Evolutionary conservation across 1,284 basidiomycete genomes (phyloP).

Genomic region (Irpex sp.): DNA sequence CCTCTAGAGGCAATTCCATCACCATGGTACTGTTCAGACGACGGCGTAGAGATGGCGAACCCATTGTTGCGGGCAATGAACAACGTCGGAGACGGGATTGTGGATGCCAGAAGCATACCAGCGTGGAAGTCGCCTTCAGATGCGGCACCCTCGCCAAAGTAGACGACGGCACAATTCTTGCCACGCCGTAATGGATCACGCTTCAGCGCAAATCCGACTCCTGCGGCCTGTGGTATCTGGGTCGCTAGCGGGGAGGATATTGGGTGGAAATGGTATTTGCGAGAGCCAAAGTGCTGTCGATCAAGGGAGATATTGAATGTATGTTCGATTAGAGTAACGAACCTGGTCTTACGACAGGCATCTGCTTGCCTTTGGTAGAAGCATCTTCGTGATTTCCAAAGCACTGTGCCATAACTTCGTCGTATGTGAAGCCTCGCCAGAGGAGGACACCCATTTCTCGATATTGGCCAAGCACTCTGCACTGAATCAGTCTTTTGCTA

Average conservation of each 20-base stretch:
- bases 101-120: constrained; percentile 74
- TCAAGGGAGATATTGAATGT: neutral
- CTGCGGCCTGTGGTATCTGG: constrained; percentile 94
- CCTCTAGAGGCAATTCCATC: constrained; percentile 93
- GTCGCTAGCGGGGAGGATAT: constrained; percentile 94
- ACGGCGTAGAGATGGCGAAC: constrained; percentile 93
- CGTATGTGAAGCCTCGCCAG: constrained; percentile 79
- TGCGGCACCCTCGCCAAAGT: constrained; percentile 85
- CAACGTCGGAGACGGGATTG: constrained; percentile 67
- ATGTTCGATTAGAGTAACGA: neutral
- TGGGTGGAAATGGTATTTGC: constrained; percentile 84
- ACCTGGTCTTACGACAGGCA: constrained; percentile 66
- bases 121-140: constrained; percentile 81
- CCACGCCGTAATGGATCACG: constrained; percentile 71
- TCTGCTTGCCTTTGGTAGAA: constrained; percentile 85
- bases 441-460: constrained; percentile 89
- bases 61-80: constrained; percentile 85
- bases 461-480: constrained; percentile 51
- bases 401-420: constrained; percentile 82
- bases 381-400: constrained; percentile 82
- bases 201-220: constrained; percentile 87
- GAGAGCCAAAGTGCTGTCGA: constrained; percentile 83
- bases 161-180: constrained; percentile 82
- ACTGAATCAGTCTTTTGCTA: neutral
- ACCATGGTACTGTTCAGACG: constrained; percentile 86